Evolutionary conservation across 805 yeast genomes (phyloP).

Genomic region (Ascoidea asiatica): DNA sequence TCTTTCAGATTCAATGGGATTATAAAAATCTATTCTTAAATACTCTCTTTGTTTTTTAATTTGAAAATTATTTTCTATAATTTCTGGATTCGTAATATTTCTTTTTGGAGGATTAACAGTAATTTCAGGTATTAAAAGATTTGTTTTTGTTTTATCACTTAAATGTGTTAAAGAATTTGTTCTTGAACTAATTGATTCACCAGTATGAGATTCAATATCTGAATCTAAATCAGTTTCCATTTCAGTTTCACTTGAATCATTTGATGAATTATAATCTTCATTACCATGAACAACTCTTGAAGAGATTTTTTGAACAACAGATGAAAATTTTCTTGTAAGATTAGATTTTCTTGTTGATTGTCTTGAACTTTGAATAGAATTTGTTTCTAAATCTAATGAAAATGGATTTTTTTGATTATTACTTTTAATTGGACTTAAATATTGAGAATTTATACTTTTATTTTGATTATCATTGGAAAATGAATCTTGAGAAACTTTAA

Average conservation of each 20-base stretch:
- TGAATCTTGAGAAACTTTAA: too few relatives aligned
- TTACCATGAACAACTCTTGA: slow-evolving; percentile 9
- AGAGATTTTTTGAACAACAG: slow-evolving; percentile 8
- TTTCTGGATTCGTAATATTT: too few relatives aligned
- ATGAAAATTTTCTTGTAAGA: slow-evolving; percentile 6
- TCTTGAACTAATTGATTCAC: slow-evolving; percentile 1
- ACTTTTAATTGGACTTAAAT: background rate
- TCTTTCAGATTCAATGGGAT: too few relatives aligned
- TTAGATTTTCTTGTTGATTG: slow-evolving; percentile 1
- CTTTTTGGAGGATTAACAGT: background rate
- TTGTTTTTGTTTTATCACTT: background rate
- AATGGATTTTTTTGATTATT: too few relatives aligned
- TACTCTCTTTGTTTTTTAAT: background rate
- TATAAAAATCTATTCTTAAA: background rate
- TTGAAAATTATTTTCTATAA: too few relatives aligned
- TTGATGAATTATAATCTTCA: slow-evolving; percentile 3
- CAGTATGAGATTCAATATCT: slow-evolving; percentile 5
- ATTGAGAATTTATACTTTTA: too few relatives aligned
- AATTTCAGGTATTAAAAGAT: background rate
- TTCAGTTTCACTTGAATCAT: slow-evolving; percentile 1
- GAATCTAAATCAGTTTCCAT: slow-evolving; percentile 1
- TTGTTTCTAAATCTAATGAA: too few relatives aligned
- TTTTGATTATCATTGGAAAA: too few relatives aligned
- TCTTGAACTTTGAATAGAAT: too few relatives aligned
- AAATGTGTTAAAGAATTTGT: background rate